Percentiles rank a stretch among this genome's conserved stretches.
These are phyloP conservation scores for Alnus rubra DNA, from an alignment of 306 rosid genomes.

Conservation along the genomic window DNA sequence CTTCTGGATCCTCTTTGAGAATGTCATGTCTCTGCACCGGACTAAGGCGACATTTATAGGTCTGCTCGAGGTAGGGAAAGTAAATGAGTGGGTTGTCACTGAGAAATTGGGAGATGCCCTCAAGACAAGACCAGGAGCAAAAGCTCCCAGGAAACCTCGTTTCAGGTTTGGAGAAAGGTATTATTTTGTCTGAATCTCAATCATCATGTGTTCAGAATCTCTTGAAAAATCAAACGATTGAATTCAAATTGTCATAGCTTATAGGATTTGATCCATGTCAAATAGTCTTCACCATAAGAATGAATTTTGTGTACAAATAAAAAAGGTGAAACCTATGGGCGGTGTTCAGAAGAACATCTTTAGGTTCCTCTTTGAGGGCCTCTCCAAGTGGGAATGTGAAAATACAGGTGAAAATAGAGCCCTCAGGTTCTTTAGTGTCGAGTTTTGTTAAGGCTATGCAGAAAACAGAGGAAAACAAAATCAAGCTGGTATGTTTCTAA, in stretches of 20 bases:
- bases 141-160: constrained; percentile 56
- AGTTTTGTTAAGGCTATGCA: neutral
- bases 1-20: constrained; percentile 93
- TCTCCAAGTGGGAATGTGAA: no score
- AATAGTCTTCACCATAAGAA: no score
- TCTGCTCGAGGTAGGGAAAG: constrained; percentile 77
- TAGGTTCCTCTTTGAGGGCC: neutral
- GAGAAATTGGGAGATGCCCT: constrained; percentile 93
- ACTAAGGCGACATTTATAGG: constrained; percentile 89
- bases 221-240: neutral
- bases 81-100: constrained; percentile 91
- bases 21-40: constrained; percentile 94
- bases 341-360: neutral
- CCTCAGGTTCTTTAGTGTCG: neutral
- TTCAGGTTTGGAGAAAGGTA: constrained; percentile 67
- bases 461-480: neutral
- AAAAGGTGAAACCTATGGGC: neutral
- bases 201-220: neutral
- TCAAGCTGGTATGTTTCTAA: neutral
- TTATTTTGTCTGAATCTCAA: neutral
- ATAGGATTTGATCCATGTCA: no score
- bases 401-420: neutral
- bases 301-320: neutral
- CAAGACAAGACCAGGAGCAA: constrained; percentile 57
- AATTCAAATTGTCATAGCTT: no score